Conservation (phyloP, 306 rosid genomes). For the Prunus mongolica region DNA sequence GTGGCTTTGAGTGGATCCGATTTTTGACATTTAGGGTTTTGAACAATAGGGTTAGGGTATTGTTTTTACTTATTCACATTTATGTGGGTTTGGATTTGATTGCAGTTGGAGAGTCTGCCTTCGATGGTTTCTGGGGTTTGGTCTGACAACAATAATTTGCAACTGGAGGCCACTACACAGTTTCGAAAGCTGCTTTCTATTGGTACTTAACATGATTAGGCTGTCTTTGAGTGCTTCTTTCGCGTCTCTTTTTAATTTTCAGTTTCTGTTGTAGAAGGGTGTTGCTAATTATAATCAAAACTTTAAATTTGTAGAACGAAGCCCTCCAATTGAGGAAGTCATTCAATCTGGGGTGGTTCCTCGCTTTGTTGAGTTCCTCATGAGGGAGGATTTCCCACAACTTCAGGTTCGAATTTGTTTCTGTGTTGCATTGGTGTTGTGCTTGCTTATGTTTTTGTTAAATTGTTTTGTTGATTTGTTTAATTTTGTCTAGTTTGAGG, state of each 20-base stretch:
- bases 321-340: slow-evolving; percentile 95
- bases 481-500: slow-evolving; percentile 63
- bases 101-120: slow-evolving; percentile 89
- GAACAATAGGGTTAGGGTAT: not conserved
- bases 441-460: not conserved
- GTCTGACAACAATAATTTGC: slow-evolving; percentile 57
- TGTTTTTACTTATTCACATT: not conserved
- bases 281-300: not conserved
- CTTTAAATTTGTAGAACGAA: slow-evolving; percentile 46
- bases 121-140: slow-evolving; percentile 81
- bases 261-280: not conserved
- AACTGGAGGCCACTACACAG: slow-evolving; percentile 82
- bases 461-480: slow-evolving; percentile 5
- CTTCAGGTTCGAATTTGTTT: slow-evolving; percentile 54
- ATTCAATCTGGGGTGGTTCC: slow-evolving; percentile 92
- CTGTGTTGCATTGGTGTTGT: not conserved
- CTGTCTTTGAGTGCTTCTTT: not conserved
- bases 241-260: not conserved
- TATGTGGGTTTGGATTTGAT: slow-evolving; percentile 7
- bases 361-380: slow-evolving; percentile 76
- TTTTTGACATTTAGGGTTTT: not conserved
- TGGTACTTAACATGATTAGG: slow-evolving; percentile 31
- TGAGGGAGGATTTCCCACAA: slow-evolving; percentile 83
- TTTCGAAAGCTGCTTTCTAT: slow-evolving; percentile 84
- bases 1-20: slow-evolving; percentile 1